Base-by-base conservation (phyloP, 2,329 filamentous ascomycete genomes). In the Cladorrhinum sp. region DNA sequence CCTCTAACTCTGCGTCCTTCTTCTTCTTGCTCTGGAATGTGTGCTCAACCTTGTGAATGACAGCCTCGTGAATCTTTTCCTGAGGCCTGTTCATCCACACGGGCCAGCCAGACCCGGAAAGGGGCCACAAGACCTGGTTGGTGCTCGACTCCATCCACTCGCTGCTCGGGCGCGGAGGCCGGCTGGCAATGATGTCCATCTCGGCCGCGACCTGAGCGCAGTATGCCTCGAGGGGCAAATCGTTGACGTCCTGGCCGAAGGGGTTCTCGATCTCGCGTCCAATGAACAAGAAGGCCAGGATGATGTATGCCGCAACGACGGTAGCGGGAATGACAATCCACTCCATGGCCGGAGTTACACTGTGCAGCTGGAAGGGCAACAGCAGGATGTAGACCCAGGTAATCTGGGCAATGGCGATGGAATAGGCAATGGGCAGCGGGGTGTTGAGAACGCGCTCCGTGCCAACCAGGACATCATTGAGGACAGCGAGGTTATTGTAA, bases 371-470 rank as follows among this genome's bases (percentile, higher is more conserved):
- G 79, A 91, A 91, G 1, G 89, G 89, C 10, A 92, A 79, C 53
- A 88, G 77, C 64, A 89, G 76, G 55, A 91, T 85, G 74, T 92
- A 92, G 49, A 90, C 81, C 86, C 87, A 90, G 10, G 89, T 88
- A 69, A 92, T 91, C 72, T 92, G 89, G 7, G 86, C 83, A 69
- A 91, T 91, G 65, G 88, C 84, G 69, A 92, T 92, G 65, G 82
- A 84, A 77, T 92, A 92, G 39, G 88, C 89, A 59, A 89, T 80
- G 0, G 89, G 89, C 0, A 92, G 79, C 3, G 87, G 89, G 1
- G 89, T 91, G 68, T 85, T 86, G 48, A 91, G 82, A n/a, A 92
- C 86, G 59, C 89, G 85, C 70, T 92, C 89, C 49, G 84, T 85
- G 51, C 86, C 85, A 16, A 82, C 82, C 52, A 90, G 77, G 52